A percentile compares a stretch with the other conserved stretches of the same genome.
Evolutionary conservation across 164 flowering plant species (phyloP).

Genomic region (Vitis rupestris): DNA sequence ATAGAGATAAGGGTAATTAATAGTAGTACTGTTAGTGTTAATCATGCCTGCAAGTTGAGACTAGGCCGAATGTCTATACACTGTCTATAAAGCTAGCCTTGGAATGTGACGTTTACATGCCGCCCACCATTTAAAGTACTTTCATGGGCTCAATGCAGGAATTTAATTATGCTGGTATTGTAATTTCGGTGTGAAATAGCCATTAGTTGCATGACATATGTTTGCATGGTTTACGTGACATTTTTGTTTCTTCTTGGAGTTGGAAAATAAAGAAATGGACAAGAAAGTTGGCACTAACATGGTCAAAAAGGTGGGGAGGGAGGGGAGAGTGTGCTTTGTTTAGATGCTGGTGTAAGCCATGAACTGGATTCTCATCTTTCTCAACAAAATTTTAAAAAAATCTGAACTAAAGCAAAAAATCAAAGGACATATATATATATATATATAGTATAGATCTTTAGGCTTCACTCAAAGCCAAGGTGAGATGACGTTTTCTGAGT

Average conservation of each 20-base stretch:
- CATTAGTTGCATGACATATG: conserved; percentile 10
- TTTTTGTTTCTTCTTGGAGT: not conserved
- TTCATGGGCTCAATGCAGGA: conserved; percentile 18
- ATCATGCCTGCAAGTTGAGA: conserved; percentile 15
- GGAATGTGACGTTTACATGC: conserved; percentile 1
- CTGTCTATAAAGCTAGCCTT: not conserved
- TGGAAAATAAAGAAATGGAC: conserved; percentile 5
- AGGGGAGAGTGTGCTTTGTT: conserved; percentile 7
- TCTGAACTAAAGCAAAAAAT: conserved; percentile 13
- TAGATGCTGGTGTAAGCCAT: conserved; percentile 35
- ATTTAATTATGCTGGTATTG: not conserved
- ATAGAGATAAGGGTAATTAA: not conserved
- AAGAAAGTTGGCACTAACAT: conserved; percentile 26
- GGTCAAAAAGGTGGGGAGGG: conserved; percentile 22
- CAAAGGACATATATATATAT: conserved; percentile 7
- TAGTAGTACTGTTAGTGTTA: not conserved
- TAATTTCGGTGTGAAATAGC: conserved; percentile 3
- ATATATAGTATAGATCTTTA: conserved; percentile 16
- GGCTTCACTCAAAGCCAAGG: conserved; percentile 32
- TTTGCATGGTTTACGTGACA: conserved; percentile 26
- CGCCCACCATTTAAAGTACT: not conserved
- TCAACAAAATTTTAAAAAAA: conserved; percentile 15
- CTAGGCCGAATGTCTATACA: conserved; percentile 2
- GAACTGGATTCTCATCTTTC: conserved; percentile 49
- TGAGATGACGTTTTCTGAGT: conserved; percentile 27